These are phyloP conservation scores for Ganoderma leucocontextum DNA, from an alignment of 1,284 basidiomycete genomes.

Conservation along the genomic window DNA sequence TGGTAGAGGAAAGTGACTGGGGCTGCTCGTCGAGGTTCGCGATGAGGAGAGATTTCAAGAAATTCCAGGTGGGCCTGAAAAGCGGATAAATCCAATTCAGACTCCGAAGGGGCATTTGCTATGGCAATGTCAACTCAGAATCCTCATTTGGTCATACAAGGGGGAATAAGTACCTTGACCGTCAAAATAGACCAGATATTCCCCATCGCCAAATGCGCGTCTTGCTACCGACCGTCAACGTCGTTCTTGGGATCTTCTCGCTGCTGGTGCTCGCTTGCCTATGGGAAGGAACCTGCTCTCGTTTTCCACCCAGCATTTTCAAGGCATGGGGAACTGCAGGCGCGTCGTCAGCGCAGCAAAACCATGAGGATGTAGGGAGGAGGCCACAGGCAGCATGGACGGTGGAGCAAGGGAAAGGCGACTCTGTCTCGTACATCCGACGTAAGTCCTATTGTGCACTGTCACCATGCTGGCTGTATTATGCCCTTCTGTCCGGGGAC, in stretches of 20 bases:
- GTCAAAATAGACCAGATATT: constrained; percentile 25
- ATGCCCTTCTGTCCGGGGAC: background rate
- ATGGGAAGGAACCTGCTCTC: background rate
- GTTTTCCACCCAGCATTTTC: background rate
- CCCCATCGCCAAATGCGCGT: constrained; percentile 15
- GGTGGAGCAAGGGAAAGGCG: background rate
- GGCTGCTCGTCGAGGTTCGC: constrained; percentile 32
- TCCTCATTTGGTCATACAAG: constrained; percentile 13
- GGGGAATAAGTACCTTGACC: constrained; percentile 24
- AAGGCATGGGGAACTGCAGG: background rate
- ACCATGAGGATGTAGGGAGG: constrained; percentile 9
- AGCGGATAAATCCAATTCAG: constrained; percentile 28
- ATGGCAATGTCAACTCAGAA: constrained; percentile 36
- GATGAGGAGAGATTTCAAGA: constrained; percentile 33
- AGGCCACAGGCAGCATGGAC: background rate
- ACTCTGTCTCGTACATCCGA: background rate
- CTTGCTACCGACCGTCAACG: background rate
- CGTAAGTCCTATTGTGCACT: background rate
- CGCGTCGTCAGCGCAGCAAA: background rate
- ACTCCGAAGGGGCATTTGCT: constrained; percentile 34
- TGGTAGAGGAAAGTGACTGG: constrained; percentile 16
- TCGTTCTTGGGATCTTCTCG: background rate
- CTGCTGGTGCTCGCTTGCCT: constrained; percentile 2
- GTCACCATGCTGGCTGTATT: background rate
- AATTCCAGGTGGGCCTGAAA: constrained; percentile 26